Percentiles rank a stretch among this genome's conserved stretches.
These are phyloP conservation scores for Talaromyces verruculosus DNA, from an alignment of 2,329 filamentous ascomycete species.

Conservation along the genomic window DNA sequence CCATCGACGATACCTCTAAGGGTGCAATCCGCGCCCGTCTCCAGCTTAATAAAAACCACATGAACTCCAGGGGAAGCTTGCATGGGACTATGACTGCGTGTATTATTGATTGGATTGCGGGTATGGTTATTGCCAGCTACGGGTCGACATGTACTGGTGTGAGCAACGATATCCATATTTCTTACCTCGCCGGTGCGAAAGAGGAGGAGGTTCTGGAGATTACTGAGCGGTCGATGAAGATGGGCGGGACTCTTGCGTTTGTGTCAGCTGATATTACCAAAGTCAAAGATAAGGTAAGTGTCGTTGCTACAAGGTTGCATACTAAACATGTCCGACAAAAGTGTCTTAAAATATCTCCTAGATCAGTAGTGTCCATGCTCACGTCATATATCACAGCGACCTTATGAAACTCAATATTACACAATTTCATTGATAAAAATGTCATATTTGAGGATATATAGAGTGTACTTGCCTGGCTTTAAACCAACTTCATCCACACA, in stretches of 20 bases:
- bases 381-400: too few relatives aligned
- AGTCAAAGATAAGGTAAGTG: background rate
- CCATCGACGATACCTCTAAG: background rate
- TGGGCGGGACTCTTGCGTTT: background rate
- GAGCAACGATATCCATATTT: background rate
- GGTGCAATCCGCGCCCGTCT: background rate
- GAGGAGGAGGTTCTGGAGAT: background rate
- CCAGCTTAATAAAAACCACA: background rate
- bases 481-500: too few relatives aligned
- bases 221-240: background rate
- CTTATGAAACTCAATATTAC: too few relatives aligned
- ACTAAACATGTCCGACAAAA: background rate
- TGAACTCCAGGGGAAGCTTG: background rate
- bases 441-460: too few relatives aligned
- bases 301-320: background rate
- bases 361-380: background rate
- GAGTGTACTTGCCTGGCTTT: too few relatives aligned
- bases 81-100: background rate
- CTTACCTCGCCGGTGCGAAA: background rate
- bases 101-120: background rate
- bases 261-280: background rate
- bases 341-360: background rate
- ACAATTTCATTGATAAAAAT: too few relatives aligned
- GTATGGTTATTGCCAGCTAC: background rate
- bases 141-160: background rate